Evolutionary conservation across 805 yeast genomes (phyloP).

Genomic region (Candida fluviatilis): DNA sequence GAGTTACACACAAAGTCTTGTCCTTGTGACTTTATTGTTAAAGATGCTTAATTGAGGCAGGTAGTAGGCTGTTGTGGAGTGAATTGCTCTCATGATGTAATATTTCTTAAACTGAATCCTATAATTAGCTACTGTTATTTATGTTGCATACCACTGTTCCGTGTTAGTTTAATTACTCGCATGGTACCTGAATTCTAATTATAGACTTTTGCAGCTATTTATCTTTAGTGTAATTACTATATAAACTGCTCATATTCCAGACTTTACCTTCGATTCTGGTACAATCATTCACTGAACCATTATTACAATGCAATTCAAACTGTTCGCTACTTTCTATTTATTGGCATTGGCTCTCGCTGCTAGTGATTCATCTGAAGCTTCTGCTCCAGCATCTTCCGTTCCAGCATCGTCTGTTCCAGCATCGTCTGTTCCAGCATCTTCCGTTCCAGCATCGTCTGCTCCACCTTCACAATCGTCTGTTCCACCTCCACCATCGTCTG

Average conservation of each 20-base stretch:
- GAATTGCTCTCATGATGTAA: background rate
- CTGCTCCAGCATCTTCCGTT: conserved; percentile 1
- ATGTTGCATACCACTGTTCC: too few species aligned
- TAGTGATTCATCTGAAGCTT: conserved; percentile 1
- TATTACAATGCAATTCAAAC: background rate
- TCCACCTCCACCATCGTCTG: conserved; percentile 4
- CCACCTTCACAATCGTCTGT: conserved; percentile 3
- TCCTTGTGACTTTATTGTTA: too few species aligned
- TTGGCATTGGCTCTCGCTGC: background rate
- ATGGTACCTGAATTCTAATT: background rate
- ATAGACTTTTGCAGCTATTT: background rate
- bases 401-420: conserved; percentile 2
- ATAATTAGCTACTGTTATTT: too few species aligned
- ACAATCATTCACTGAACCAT: background rate
- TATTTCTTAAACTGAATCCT: background rate
- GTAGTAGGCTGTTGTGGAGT: too few species aligned
- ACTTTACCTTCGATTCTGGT: too few species aligned
- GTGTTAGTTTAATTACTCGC: background rate
- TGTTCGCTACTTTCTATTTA: conserved; percentile 2
- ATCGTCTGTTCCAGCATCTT: background rate
- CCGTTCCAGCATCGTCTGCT: conserved; percentile 2
- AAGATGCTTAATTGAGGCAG: too few species aligned
- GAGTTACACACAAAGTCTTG: too few species aligned
- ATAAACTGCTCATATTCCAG: too few species aligned
- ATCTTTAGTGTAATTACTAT: background rate